These are phyloP conservation scores for Chiua virens DNA, from an alignment of 768 basidiomycete species.

Conservation along the genomic window DNA sequence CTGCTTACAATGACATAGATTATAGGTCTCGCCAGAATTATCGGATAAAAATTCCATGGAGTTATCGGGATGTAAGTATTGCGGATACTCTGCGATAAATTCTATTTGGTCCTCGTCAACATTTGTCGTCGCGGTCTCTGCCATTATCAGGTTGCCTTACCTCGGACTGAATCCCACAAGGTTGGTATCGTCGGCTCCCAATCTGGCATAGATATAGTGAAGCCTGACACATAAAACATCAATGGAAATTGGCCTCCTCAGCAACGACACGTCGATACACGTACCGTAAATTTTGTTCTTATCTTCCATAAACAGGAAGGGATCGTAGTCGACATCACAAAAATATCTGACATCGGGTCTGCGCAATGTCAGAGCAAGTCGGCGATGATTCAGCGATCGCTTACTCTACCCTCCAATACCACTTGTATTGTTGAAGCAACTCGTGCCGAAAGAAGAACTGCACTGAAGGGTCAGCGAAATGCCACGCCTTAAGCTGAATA, in stretches of 20 bases:
- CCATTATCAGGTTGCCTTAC: conserved; percentile 36
- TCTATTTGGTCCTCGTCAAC: conserved; percentile 44
- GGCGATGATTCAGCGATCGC: conserved; percentile 11
- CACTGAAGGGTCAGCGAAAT: conserved; percentile 3
- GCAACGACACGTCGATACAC: conserved; percentile 1
- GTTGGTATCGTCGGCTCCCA: conserved; percentile 63
- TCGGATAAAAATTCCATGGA: conserved; percentile 65
- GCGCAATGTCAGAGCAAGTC: neutral
- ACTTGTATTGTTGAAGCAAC: conserved; percentile 51
- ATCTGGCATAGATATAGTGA: conserved; percentile 65
- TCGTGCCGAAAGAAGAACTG: conserved; percentile 59
- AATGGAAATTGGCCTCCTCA: neutral
- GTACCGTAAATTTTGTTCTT: conserved; percentile 51
- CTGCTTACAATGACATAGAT: conserved; percentile 60
- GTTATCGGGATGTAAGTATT: conserved; percentile 57
- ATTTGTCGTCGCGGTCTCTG: conserved; percentile 32
- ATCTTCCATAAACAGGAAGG: conserved; percentile 58
- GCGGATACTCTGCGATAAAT: conserved; percentile 53
- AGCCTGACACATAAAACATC: conserved; percentile 35
- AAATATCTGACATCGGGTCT: conserved; percentile 54
- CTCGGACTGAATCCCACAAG: conserved; percentile 59
- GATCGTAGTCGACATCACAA: conserved; percentile 52
- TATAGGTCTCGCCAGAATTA: conserved; percentile 63
- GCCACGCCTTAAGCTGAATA: neutral
- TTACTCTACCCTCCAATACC: conserved; percentile 64